These are phyloP conservation scores for Fusarium brevicatenulatum DNA, from an alignment of 2,329 filamentous ascomycete species.

Conservation along the genomic window DNA sequence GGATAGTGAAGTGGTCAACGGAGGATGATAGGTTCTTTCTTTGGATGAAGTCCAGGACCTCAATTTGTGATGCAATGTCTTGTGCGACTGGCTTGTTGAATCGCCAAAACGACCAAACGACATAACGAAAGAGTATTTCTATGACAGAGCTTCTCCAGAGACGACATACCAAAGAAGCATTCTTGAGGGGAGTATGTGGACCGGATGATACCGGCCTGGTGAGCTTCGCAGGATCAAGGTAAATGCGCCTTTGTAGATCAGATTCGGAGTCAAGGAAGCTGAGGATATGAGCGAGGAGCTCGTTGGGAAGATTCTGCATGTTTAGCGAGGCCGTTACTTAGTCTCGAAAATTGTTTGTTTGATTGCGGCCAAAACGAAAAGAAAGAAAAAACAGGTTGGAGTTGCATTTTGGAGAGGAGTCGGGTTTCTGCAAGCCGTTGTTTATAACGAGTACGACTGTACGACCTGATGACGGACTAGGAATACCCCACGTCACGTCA, in stretches of 20 bases:
- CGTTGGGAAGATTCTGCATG: constrained; percentile 63
- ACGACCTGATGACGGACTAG: constrained; percentile 20
- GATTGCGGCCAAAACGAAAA: not conserved
- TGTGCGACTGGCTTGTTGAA: constrained; percentile 41
- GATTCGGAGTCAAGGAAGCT: constrained; percentile 61
- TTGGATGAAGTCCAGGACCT: constrained; percentile 53
- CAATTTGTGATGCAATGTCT: constrained; percentile 46
- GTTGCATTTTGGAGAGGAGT: not conserved
- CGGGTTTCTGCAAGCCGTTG: not conserved
- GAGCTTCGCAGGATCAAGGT: constrained; percentile 58
- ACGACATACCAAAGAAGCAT: constrained; percentile 62
- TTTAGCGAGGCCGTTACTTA: not conserved
- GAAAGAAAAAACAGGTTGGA: not conserved
- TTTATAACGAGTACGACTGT: not conserved
- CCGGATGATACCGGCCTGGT: constrained; percentile 34
- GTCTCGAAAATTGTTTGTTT: not conserved
- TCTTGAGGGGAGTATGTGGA: constrained; percentile 60
- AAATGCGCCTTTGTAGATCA: constrained; percentile 59
- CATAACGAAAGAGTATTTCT: constrained; percentile 68
- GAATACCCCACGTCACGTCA: constrained; percentile 30
- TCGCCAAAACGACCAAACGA: constrained; percentile 54
- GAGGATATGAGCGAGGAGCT: constrained; percentile 69
- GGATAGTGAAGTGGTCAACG: constrained; percentile 55
- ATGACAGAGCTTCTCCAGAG: constrained; percentile 63
- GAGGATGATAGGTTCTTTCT: constrained; percentile 51